A percentile compares a stretch with the other conserved stretches of the same genome.
Evolutionary conservation across 305 asterid species (phyloP).

Genomic region (Fraxinus dipetala): DNA sequence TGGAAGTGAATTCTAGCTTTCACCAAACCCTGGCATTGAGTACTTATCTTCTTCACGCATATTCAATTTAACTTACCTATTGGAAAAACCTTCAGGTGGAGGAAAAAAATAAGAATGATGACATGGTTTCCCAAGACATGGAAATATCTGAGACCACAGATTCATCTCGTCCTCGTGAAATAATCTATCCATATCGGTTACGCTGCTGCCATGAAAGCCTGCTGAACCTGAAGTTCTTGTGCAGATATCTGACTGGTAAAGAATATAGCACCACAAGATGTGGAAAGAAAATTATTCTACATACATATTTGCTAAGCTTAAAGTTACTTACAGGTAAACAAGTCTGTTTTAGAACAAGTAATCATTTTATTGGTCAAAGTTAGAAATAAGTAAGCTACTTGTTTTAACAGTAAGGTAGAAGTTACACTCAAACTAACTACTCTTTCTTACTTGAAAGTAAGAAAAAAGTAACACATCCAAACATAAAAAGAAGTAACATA

Average conservation of each 20-base stretch:
- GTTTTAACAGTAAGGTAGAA: not conserved
- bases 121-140: constrained; percentile 39
- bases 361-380: not conserved
- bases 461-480: not conserved
- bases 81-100: constrained; percentile 34
- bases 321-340: not conserved
- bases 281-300: constrained; percentile 2
- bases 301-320: not conserved
- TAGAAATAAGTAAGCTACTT: not conserved
- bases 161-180: constrained; percentile 37
- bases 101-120: constrained; percentile 26
- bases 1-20: constrained; percentile 33
- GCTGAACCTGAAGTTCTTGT: constrained; percentile 46
- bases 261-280: constrained; percentile 31
- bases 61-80: constrained; percentile 39
- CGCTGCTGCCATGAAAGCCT: constrained; percentile 34
- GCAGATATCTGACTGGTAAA: constrained; percentile 58
- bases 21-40: constrained; percentile 28
- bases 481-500: not conserved
- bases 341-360: not conserved
- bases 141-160: constrained; percentile 43
- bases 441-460: not conserved
- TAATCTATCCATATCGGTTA: constrained; percentile 32
- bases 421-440: not conserved
- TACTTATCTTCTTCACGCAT: constrained; percentile 41